A percentile compares a stretch with the other conserved stretches of the same genome.
These are phyloP conservation scores for Myxozyma kluyveri DNA, from an alignment of 805 yeast genomes.

Conservation along the genomic window DNA sequence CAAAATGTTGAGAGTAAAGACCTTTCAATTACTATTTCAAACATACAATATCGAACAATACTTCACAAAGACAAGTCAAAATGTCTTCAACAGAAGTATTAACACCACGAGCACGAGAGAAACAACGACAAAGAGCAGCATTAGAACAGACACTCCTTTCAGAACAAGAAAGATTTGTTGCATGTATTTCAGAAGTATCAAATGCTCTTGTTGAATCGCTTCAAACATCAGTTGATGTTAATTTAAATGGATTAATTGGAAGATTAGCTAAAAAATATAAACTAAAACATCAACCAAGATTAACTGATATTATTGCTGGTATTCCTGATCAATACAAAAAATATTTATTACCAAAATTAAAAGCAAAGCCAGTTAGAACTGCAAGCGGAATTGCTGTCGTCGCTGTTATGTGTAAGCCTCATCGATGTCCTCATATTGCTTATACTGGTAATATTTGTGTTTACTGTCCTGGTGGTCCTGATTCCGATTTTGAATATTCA, in stretches of 20 bases:
- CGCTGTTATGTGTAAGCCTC: slow-evolving; percentile 99
- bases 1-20: no score
- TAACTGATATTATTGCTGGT: slow-evolving; percentile 90
- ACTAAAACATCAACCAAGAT: slow-evolving; percentile 85
- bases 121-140: background rate
- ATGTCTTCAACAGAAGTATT: background rate
- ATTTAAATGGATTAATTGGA: slow-evolving; percentile 84
- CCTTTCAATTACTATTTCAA: background rate
- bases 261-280: slow-evolving; percentile 86
- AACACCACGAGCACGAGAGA: background rate
- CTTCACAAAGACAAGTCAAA: background rate
- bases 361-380: slow-evolving; percentile 98
- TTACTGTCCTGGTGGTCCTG: slow-evolving; percentile 98
- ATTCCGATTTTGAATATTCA: slow-evolving; percentile 94
- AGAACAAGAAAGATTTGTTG: slow-evolving; percentile 87
- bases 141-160: background rate
- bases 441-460: slow-evolving; percentile 98
- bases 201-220: slow-evolving; percentile 27
- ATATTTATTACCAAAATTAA: slow-evolving; percentile 83
- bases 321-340: slow-evolving; percentile 95
- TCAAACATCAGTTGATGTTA: slow-evolving; percentile 60
- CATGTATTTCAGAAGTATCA: slow-evolving; percentile 47
- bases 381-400: slow-evolving; percentile 99
- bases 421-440: slow-evolving; percentile 98
- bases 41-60: background rate